These are phyloP conservation scores for Cardamine occulta DNA, from an alignment of 345 rosid genomes.

Conservation along the genomic window DNA sequence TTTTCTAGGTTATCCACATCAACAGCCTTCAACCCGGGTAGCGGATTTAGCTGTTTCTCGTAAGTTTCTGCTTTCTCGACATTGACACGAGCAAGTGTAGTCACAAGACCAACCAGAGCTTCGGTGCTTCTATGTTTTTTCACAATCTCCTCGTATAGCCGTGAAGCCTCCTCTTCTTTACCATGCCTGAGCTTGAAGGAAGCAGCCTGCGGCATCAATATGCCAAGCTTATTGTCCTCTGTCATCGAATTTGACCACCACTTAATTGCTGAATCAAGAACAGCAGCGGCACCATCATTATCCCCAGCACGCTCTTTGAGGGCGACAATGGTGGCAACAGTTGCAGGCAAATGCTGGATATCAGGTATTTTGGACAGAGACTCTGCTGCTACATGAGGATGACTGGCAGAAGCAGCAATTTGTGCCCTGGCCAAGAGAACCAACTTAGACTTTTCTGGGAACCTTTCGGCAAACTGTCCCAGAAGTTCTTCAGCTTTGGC, in stretches of 20 bases:
- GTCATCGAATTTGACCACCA: constrained; percentile 96
- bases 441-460: constrained; percentile 66
- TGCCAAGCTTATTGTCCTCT: constrained; percentile 65
- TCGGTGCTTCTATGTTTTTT: constrained; percentile 67
- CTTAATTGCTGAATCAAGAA: constrained; percentile 76
- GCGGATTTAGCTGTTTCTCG: constrained; percentile 75
- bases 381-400: constrained; percentile 77
- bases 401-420: constrained; percentile 87
- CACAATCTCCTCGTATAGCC: constrained; percentile 82
- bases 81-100: constrained; percentile 77
- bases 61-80: constrained; percentile 88
- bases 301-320: constrained; percentile 95
- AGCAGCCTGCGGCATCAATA: constrained; percentile 93
- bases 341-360: constrained; percentile 90
- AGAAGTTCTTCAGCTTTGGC: constrained; percentile 82
- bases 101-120: constrained; percentile 85
- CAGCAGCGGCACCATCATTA: constrained; percentile 71
- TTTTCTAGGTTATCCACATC: constrained; percentile 82
- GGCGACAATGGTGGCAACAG: constrained; percentile 88
- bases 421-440: constrained; percentile 90
- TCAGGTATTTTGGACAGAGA: constrained; percentile 74
- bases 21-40: constrained; percentile 70
- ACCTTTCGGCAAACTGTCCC: constrained; percentile 69
- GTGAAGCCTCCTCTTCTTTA: constrained; percentile 75
- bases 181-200: constrained; percentile 92